Percentiles rank a stretch among this genome's conserved stretches.
Conservation (phyloP, 768 basidiomycete genomes). For the Leccinum imitatum region DNA sequence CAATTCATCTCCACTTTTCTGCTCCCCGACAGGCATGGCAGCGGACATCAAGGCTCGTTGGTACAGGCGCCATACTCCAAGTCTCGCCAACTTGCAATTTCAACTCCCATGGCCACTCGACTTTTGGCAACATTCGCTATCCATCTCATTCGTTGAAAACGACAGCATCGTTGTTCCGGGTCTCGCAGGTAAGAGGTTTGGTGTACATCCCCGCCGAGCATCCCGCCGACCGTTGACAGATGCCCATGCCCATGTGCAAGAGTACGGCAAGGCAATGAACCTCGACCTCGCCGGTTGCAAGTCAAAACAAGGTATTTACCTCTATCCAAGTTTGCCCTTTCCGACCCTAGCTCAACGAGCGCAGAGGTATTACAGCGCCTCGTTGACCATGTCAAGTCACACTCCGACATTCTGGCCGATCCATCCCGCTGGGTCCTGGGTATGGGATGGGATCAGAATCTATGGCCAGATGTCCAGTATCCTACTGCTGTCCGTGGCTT, state of each 20-base stretch:
- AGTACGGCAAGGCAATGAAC: conserved; percentile 67
- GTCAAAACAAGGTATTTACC: conserved; percentile 54
- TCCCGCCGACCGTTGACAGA: conserved; percentile 41
- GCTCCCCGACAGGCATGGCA: conserved; percentile 7
- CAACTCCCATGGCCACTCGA: conserved; percentile 26
- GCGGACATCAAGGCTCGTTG: conserved; percentile 29
- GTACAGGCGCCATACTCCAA: conserved; percentile 5
- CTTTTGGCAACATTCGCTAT: conserved; percentile 21
- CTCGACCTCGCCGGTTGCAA: conserved; percentile 59
- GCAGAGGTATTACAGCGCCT: conserved; percentile 65
- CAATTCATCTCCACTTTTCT: neutral
- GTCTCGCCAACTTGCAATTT: conserved; percentile 9
- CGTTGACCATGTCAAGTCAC: conserved; percentile 54
- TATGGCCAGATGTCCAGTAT: conserved; percentile 62
- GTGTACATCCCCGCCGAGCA: neutral
- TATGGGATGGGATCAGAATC: conserved; percentile 93
- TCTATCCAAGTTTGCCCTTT: too few relatives aligned
- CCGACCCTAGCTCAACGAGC: neutral
- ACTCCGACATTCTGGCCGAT: conserved; percentile 56
- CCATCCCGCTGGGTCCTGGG: conserved; percentile 73
- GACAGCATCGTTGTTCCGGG: conserved; percentile 66
- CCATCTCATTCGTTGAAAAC: conserved; percentile 27
- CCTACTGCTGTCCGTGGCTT: conserved; percentile 60
- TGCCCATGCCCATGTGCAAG: conserved; percentile 76
- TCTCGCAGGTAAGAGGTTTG: conserved; percentile 52